phyloP scores from a whole-genome alignment of 1,139 yeast species.

The Schizosaccharomyces versatilis region DNA sequence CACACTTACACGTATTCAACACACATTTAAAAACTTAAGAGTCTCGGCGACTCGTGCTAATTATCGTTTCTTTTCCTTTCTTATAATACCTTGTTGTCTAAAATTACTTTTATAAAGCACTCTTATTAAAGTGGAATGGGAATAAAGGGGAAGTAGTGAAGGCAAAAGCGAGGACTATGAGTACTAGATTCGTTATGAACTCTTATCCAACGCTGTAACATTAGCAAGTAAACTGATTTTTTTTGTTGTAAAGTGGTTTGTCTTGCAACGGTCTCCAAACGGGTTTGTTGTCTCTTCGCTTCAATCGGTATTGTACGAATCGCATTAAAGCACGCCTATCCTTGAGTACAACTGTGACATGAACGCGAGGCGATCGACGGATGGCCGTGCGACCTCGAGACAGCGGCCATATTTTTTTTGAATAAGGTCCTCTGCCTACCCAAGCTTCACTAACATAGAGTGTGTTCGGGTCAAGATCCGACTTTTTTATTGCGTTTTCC shows the following conservation, averaged over 20 bases:
- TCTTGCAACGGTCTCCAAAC: neutral
- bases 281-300: neutral
- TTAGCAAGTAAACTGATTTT: neutral
- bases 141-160: neutral
- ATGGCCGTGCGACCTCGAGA: conserved; percentile 11
- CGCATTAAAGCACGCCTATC: conserved; percentile 5
- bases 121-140: neutral
- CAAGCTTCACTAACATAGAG: conserved; percentile 11
- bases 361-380: conserved; percentile 8
- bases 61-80: too few relatives aligned
- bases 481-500: conserved; percentile 6
- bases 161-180: neutral
- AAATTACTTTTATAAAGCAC: too few relatives aligned
- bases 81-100: too few relatives aligned
- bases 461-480: conserved; percentile 6
- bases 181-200: neutral
- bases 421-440: conserved; percentile 10
- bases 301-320: neutral
- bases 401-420: conserved; percentile 8
- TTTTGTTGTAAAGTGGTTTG: neutral
- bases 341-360: conserved; percentile 8
- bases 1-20: too few relatives aligned
- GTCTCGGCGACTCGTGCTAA: too few relatives aligned
- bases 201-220: too few relatives aligned
- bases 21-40: too few relatives aligned